Conservation (phyloP, 495 filamentous ascomycete genomes). For the Neurospora sp. region DNA sequence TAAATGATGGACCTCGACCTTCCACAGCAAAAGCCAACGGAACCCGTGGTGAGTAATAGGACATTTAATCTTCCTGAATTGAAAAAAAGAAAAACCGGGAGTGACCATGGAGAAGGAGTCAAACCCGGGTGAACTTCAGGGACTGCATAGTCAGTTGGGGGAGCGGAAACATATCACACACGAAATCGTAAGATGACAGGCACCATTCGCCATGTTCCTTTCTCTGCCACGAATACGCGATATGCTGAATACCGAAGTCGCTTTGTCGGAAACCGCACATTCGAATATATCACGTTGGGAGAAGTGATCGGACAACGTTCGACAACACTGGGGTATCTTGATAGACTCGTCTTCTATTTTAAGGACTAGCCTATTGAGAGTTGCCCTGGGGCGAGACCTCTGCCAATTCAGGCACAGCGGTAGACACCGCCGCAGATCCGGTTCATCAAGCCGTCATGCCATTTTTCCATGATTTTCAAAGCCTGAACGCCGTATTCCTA, state of each 20-base stretch:
- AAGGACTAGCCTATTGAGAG: constrained; percentile 18
- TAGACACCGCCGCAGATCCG: not conserved
- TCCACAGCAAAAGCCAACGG: constrained; percentile 28
- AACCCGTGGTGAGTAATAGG: constrained; percentile 43
- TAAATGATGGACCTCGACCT: constrained; percentile 37
- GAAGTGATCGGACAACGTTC: not conserved
- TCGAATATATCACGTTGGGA: not conserved
- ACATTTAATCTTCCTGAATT: constrained; percentile 39
- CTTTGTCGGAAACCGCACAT: not conserved
- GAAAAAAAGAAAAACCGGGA: constrained; percentile 32
- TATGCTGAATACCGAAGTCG: not conserved
- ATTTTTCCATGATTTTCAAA: constrained; percentile 12
- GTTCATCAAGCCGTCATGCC: constrained; percentile 14
- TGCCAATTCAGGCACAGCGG: constrained; percentile 2
- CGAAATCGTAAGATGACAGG: not conserved
- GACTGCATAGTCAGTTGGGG: not conserved
- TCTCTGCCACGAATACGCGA: not conserved
- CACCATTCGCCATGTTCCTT: not conserved
- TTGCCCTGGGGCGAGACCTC: constrained; percentile 4
- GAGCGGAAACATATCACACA: constrained; percentile 8
- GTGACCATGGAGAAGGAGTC: constrained; percentile 32
- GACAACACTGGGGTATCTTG: constrained; percentile 4
- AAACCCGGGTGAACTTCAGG: constrained; percentile 21
- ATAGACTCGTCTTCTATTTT: constrained; percentile 3
- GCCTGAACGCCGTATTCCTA: constrained; percentile 33